Conservation (phyloP, 2,329 filamentous ascomycete species). For the Thielaviopsis punctulata region DNA sequence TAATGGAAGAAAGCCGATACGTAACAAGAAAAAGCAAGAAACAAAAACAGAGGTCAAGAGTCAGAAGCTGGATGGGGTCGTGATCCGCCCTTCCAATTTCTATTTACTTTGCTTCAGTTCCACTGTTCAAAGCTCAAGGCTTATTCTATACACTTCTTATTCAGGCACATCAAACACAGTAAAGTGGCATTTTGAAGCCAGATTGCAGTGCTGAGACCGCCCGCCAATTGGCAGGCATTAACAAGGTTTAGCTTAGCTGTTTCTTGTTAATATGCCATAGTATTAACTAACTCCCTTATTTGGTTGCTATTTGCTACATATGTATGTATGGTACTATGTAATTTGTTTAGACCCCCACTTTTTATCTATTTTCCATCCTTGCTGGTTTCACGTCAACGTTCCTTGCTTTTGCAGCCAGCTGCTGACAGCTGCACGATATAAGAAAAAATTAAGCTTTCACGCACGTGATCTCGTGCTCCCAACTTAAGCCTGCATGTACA, state of each 20-base stretch:
- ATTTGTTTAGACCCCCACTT: neutral
- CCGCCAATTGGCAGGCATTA: conserved; percentile 2
- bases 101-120: neutral
- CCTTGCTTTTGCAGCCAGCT: neutral
- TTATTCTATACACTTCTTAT: too few species aligned
- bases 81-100: neutral
- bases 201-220: conserved; percentile 21
- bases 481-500: neutral
- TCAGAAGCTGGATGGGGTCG: neutral
- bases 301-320: neutral
- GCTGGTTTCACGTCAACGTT: neutral
- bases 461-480: neutral
- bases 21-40: conserved; percentile 5
- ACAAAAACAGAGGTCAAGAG: neutral
- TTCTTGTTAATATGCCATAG: neutral
- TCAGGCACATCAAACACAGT: neutral
- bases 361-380: neutral
- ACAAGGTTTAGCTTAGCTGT: neutral
- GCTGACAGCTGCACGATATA: neutral
- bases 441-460: neutral
- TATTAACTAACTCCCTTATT: neutral
- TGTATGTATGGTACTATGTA: neutral
- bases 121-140: too few species aligned
- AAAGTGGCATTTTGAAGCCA: conserved; percentile 25
- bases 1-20: neutral